Evolutionary conservation across 1,284 basidiomycete genomes (phyloP).

Genomic region (Cutaneotrichosporon daszewskae): DNA sequence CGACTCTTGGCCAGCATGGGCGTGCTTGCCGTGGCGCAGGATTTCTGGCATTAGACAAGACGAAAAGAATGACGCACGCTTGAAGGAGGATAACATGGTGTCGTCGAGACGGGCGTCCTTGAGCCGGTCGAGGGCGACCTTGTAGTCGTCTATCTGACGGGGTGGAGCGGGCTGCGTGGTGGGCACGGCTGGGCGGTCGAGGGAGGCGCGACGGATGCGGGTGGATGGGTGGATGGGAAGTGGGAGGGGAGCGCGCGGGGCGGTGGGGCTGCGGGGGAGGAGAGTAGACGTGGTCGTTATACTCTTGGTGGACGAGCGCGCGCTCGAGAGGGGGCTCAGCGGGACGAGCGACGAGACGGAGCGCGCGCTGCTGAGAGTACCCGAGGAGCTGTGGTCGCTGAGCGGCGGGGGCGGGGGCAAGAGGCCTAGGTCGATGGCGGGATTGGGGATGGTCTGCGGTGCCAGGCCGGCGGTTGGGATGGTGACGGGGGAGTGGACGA

Average conservation of each 20-base stretch:
- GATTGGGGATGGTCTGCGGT: not conserved
- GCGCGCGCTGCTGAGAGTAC: not conserved
- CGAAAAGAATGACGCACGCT: constrained; percentile 32
- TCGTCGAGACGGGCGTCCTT: constrained; percentile 28
- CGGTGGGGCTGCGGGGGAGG: not conserved
- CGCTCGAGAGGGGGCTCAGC: not conserved
- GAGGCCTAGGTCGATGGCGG: not conserved
- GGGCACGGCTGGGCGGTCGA: not conserved
- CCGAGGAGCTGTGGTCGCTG: not conserved
- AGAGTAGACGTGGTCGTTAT: not conserved
- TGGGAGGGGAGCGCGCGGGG: not conserved
- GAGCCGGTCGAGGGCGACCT: constrained; percentile 24
- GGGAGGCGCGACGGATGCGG: not conserved
- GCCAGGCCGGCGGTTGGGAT: too few relatives aligned
- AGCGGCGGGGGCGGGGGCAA: not conserved
- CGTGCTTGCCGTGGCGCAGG: constrained; percentile 63
- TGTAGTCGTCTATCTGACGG: constrained; percentile 13
- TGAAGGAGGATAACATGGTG: constrained; percentile 44
- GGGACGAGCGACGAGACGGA: constrained; percentile 2
- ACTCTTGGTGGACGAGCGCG: not conserved
- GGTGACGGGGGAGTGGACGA: too few relatives aligned
- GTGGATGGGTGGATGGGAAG: not conserved
- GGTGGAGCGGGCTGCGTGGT: not conserved
- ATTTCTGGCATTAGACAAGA: constrained; percentile 56
- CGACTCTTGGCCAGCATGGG: not conserved